These are phyloP conservation scores for Trametes meyenii DNA, from an alignment of 768 basidiomycete genomes.

Conservation along the genomic window DNA sequence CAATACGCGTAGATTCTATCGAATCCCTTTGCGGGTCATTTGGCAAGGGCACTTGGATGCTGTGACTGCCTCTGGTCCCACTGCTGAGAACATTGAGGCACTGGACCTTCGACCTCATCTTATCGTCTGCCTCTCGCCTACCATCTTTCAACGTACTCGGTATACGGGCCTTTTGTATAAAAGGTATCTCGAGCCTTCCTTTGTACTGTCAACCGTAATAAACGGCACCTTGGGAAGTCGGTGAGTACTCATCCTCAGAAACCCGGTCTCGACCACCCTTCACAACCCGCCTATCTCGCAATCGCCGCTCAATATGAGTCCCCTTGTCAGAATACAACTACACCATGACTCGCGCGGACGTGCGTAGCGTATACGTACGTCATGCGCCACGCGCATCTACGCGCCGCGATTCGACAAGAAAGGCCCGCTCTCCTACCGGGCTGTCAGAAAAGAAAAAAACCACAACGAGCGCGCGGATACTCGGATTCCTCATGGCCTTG, in stretches of 20 bases:
- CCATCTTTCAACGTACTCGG: not conserved
- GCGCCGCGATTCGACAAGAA: not conserved
- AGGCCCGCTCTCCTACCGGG: not conserved
- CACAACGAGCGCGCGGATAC: conserved; percentile 8
- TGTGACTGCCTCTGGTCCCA: no score
- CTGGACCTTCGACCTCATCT: no score
- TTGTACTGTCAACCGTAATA: not conserved
- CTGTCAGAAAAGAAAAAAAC: not conserved
- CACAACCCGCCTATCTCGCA: not conserved
- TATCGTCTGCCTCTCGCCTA: no score
- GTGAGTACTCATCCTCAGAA: not conserved
- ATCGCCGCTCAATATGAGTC: not conserved
- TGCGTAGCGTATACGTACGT: not conserved
- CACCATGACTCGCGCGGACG: not conserved
- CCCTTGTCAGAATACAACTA: not conserved
- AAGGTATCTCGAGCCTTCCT: no score
- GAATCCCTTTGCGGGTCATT: no score
- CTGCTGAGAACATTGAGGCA: no score
- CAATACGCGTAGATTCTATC: no score
- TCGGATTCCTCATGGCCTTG: conserved; percentile 5
- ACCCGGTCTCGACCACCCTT: not conserved
- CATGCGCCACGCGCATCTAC: not conserved
- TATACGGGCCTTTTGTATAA: not conserved
- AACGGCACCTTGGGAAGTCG: not conserved
- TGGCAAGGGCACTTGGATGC: no score